Evolutionary conservation across 768 basidiomycete species (phyloP), one percentile per base, ranked within the genome.

Genomic region (Suillus bovinus): DNA sequence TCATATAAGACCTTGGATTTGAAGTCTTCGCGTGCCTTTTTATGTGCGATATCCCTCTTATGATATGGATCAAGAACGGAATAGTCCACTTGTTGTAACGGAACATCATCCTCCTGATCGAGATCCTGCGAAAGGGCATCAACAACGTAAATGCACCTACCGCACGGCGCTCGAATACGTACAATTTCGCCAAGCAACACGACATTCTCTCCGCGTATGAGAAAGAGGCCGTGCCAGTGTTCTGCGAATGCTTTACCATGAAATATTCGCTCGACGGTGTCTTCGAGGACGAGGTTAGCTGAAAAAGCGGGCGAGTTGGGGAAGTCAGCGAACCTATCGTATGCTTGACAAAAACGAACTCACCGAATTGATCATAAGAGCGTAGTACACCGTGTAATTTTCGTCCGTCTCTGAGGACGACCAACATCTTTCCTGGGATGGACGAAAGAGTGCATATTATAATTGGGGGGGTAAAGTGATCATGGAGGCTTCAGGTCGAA

Each of bases 351-450:
- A 27, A 46, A 55, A 65, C 47, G 22, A 52, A 22, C 88, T 70
- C 76, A 99, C 97, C 97, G 69, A 98, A 99, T 72, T 99, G 97
- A 81, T 99, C 97, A 75, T 99, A 99, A 24, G 94, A 96, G 61
- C 97, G 82, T 69, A 99, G 80, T 55, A 99, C 96, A 47, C 97
- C 97, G 69, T 97, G 91, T 44, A 99, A 83, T 76, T 99, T 99
- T 72, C 95, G 82, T 63, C 97, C 97, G 76, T 99, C 97, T 76
- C 97, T 84, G 65, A 99, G 82, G 70, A 99, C 88, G 59, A 99
- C 96, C 61, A 99, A 84, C 87, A 99, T 96, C 86, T 98, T 99
- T 83, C 98, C 97, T 99, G 69, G 67, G 61, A 67, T 47, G 68
- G 64, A 67, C 65, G 67, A 69, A 62, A 71, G 68, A 61, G 70